A percentile compares a stretch with the other conserved stretches of the same genome.
Conservation (phyloP, 257 asterid genomes). For the Galeopsis tetrahit region DNA sequence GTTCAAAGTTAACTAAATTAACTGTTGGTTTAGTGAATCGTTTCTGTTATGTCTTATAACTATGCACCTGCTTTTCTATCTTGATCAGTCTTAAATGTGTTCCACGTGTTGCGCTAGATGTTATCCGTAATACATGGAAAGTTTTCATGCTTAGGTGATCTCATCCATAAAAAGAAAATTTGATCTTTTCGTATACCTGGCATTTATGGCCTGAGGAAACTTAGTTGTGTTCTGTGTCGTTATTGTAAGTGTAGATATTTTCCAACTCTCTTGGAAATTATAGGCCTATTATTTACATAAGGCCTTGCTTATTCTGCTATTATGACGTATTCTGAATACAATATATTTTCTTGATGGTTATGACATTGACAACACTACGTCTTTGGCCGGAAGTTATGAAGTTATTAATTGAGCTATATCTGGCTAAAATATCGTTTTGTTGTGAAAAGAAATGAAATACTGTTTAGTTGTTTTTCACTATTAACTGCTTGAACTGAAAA, state of each 20-base stretch:
- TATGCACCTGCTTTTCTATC: conserved; percentile 24
- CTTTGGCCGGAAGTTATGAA: conserved; percentile 21
- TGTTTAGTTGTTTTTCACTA: conserved; percentile 8
- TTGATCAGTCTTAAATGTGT: conserved; percentile 21
- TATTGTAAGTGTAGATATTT: not conserved
- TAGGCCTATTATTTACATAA: not conserved
- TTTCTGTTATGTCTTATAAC: not conserved
- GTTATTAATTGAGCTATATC: conserved; percentile 5
- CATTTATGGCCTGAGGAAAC: not conserved
- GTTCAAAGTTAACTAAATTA: not conserved
- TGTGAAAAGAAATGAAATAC: conserved; percentile 5
- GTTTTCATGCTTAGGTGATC: conserved; percentile 2
- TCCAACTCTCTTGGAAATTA: conserved; percentile 12
- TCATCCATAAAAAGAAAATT: not conserved
- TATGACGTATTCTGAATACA: not conserved
- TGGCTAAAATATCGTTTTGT: conserved; percentile 7
- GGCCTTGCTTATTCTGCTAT: not conserved
- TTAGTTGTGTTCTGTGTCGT: conserved; percentile 5
- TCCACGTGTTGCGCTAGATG: conserved; percentile 29
- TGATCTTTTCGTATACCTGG: conserved; percentile 13
- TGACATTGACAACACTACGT: conserved; percentile 6
- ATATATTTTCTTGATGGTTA: not conserved
- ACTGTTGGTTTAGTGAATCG: not conserved
- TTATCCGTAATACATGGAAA: not conserved
- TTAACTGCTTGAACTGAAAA: not conserved